Evolutionary conservation across 2,329 filamentous ascomycete genomes (phyloP).

Genomic region (Epichloe scottii): DNA sequence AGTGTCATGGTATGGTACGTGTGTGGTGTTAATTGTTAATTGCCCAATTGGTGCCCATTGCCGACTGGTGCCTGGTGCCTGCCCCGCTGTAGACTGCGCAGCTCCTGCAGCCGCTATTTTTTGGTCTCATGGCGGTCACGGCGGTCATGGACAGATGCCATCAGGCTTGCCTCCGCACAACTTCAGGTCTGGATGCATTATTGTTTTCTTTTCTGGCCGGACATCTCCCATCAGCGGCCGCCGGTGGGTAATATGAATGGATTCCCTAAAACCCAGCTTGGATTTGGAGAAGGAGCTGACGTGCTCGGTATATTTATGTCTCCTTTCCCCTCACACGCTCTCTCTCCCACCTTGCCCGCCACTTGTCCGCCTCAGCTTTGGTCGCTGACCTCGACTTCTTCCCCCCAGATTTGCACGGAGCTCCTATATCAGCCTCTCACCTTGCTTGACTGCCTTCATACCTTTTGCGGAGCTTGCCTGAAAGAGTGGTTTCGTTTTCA

Average conservation of each 20-base stretch:
- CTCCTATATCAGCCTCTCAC: slow-evolving; percentile 84
- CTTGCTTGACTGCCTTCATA: slow-evolving; percentile 85
- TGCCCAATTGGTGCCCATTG: too few species aligned
- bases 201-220: background rate
- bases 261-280: slow-evolving; percentile 36
- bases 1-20: too few species aligned
- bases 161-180: background rate
- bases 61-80: background rate
- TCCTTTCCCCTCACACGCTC: slow-evolving; percentile 13
- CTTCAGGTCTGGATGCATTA: background rate
- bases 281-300: slow-evolving; percentile 90
- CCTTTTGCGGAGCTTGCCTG: slow-evolving; percentile 87
- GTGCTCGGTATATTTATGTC: slow-evolving; percentile 62
- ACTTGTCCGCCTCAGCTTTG: background rate
- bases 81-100: background rate
- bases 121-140: background rate
- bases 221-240: background rate
- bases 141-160: background rate
- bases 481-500: slow-evolving; percentile 94
- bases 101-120: background rate
- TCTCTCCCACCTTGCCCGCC: slow-evolving; percentile 3
- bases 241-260: slow-evolving; percentile 29
- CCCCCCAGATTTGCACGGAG: slow-evolving; percentile 80
- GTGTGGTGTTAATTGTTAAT: too few species aligned
- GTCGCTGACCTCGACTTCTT: background rate